Evolutionary conservation across 2,329 filamentous ascomycete species (phyloP), one percentile per base, ranked within the genome.

Genomic region (Sporothrix humicola): DNA sequence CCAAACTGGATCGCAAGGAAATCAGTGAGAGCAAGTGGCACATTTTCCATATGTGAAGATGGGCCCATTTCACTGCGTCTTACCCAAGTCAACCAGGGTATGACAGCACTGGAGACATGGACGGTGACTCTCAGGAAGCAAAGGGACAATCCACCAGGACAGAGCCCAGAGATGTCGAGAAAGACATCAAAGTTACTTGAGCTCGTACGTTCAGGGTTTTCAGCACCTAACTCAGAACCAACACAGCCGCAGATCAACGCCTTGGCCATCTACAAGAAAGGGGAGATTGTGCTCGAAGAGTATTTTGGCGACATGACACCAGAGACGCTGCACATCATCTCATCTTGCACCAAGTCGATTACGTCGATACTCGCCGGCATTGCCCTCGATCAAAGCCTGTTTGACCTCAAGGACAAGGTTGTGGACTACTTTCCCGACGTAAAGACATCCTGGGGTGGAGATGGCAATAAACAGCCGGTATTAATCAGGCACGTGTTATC

Each of bases 241-340:
- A 54, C n/a, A 17, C 23, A 58, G n/a, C 71, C 59, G 8, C n/a
- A 59, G n/a, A n/a, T 66, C 7, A 59, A 72, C 31, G 71, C 59
- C 6, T 6, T 72, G 17, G 48, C 23, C 4, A 20, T 66, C 10
- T 37, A 26, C 3, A 23, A 31, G 15, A 31, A 56, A 17, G 59
- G 59, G 1, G 6, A 2, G 8, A 17, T n/a, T 23, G 23, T 56
- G 12, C 26, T 72, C 6, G 71, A 72, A 56, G 48, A 50, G 17
- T 72, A 72, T n/a, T 66, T 72, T 56, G 59, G 59, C 31, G 56
- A 48, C 71, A 72, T 72, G 71, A 13, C 71, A 17, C 10, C 71
- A 3, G 10, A 13, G 2, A 65, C 58, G 23, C 46, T 26, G 23
- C 70, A 72, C 46, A 50, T 65, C 2, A 63, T 61, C 17, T 63